phyloP scores from a whole-genome alignment of 306 rosid genomes.

The Ceratonia siliqua region DNA sequence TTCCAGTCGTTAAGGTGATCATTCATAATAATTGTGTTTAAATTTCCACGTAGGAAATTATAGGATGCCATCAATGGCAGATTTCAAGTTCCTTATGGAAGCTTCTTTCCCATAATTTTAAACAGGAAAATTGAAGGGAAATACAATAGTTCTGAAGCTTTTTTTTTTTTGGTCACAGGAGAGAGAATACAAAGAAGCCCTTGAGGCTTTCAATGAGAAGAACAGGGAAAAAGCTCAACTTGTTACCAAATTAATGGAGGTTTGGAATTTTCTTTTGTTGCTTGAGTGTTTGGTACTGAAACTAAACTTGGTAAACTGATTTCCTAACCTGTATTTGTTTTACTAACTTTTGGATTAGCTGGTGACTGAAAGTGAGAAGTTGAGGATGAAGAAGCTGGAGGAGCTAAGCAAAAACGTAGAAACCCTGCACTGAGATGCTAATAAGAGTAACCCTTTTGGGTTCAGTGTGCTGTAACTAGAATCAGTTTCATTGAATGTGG shows the following conservation, averaged over 20 bases:
- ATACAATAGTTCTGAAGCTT: neutral
- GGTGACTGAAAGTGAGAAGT: slow-evolving; percentile 78
- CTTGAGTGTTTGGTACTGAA: neutral
- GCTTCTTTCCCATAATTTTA: slow-evolving; percentile 28
- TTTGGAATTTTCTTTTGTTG: neutral
- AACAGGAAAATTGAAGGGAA: neutral
- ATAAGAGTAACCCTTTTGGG: slow-evolving; percentile 30
- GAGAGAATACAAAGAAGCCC: slow-evolving; percentile 90
- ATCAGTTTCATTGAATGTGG: slow-evolving; percentile 27
- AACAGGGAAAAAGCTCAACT: slow-evolving; percentile 91
- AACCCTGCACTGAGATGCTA: slow-evolving; percentile 52
- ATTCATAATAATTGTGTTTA: slow-evolving; percentile 36
- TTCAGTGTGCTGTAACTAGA: slow-evolving; percentile 52
- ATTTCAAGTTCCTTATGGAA: slow-evolving; percentile 6
- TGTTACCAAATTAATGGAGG: slow-evolving; percentile 80
- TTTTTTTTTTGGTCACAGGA: slow-evolving; percentile 53
- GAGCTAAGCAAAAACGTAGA: slow-evolving; percentile 92
- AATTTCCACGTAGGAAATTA: slow-evolving; percentile 34
- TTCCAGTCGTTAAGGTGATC: neutral
- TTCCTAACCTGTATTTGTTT: slow-evolving; percentile 16
- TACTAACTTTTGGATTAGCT: slow-evolving; percentile 30
- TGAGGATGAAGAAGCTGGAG: slow-evolving; percentile 98
- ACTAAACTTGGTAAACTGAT: neutral
- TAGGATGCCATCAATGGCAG: neutral
- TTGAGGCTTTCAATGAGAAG: slow-evolving; percentile 94